phyloP scores from a whole-genome alignment of 176 grass and related monocot genomes.

The Urochloa ruziziensis region DNA sequence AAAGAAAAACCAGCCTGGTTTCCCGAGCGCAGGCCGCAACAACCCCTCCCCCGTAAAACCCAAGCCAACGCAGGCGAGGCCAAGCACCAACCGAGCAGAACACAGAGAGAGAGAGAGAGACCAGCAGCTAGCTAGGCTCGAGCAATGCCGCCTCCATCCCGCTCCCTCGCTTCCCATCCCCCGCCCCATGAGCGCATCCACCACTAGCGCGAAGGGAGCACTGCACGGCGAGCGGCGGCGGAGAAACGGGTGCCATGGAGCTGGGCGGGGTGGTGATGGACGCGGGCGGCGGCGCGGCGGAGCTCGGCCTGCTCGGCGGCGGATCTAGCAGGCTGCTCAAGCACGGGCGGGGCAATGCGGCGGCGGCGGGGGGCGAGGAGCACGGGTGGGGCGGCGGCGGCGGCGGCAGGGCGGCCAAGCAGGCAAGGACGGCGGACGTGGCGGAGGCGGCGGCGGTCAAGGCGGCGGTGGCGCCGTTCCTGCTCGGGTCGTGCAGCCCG shows the following conservation, averaged over 20 bases:
- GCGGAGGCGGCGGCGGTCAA: constrained; percentile 33
- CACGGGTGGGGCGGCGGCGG: constrained; percentile 29
- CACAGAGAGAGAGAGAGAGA: neutral
- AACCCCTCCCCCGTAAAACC: constrained; percentile 31
- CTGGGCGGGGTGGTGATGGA: constrained; percentile 59
- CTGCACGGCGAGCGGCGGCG: neutral
- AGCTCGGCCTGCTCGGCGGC: constrained; percentile 46
- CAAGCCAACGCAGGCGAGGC: neutral
- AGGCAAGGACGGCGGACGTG: constrained; percentile 41
- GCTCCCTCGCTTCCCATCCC: neutral
- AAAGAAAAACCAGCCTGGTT: constrained; percentile 72
- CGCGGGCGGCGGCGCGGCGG: constrained; percentile 25
- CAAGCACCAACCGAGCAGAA: neutral
- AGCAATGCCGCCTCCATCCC: constrained; percentile 10
- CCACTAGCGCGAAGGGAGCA: neutral
- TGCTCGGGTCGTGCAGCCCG: constrained; percentile 45
- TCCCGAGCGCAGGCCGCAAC: constrained; percentile 50
- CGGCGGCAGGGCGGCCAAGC: constrained; percentile 39
- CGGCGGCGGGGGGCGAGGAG: constrained; percentile 13
- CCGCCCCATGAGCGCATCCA: constrained; percentile 11
- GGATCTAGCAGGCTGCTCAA: constrained; percentile 60
- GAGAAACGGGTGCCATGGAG: constrained; percentile 17
- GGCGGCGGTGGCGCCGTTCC: constrained; percentile 45
- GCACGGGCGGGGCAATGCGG: constrained; percentile 61
- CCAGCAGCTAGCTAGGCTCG: neutral